phyloP scores from a whole-genome alignment of 2,329 filamentous ascomycete species.

The Paraphoma chrysanthemicola region DNA sequence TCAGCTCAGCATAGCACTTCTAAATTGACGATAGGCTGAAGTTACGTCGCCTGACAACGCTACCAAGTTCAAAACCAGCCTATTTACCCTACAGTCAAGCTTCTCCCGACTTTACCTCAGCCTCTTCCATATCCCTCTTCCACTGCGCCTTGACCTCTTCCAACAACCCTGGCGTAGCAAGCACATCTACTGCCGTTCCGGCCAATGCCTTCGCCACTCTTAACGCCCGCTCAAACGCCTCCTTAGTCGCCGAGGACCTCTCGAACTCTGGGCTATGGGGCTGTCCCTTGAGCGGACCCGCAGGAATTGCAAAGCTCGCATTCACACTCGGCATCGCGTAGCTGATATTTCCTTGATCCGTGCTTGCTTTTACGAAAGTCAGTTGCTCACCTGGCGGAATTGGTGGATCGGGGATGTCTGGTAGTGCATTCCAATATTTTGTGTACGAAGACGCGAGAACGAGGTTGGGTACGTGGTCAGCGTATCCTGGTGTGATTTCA shows the following conservation, averaged over 20 bases:
- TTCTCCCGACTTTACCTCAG: neutral
- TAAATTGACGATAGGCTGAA: no score
- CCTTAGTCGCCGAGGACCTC: slow-evolving; percentile 43
- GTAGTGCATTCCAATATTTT: slow-evolving; percentile 29
- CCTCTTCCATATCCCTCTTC: slow-evolving; percentile 13
- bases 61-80: no score
- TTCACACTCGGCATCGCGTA: slow-evolving; percentile 64
- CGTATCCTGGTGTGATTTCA: slow-evolving; percentile 55
- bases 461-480: slow-evolving; percentile 63
- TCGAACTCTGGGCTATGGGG: slow-evolving; percentile 53
- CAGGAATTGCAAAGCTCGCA: slow-evolving; percentile 57
- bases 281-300: slow-evolving; percentile 40
- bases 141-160: slow-evolving; percentile 16
- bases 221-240: slow-evolving; percentile 43
- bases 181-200: slow-evolving; percentile 47
- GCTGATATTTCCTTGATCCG: slow-evolving; percentile 66
- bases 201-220: slow-evolving; percentile 47
- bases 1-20: no score
- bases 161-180: slow-evolving; percentile 18
- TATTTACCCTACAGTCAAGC: no score
- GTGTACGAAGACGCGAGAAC: slow-evolving; percentile 52
- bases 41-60: no score
- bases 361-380: slow-evolving; percentile 57
- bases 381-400: slow-evolving; percentile 19
- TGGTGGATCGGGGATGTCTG: slow-evolving; percentile 17